These are phyloP conservation scores for Hymenoscyphus infarciens DNA, from an alignment of 2,329 filamentous ascomycete species.

Conservation along the genomic window DNA sequence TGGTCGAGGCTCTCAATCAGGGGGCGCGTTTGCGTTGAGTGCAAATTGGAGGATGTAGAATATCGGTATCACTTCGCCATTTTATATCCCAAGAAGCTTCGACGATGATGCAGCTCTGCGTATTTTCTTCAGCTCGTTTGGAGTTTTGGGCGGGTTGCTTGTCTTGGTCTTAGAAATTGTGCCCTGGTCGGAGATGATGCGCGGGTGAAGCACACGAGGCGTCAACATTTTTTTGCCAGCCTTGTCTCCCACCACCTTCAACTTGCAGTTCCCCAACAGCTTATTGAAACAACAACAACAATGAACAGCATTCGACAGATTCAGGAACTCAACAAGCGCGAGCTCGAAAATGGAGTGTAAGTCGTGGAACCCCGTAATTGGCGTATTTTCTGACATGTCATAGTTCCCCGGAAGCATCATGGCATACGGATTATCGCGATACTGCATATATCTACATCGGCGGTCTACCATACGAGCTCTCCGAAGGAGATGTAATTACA, in stretches of 20 bases:
- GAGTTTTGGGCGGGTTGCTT: neutral
- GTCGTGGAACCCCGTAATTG: conserved; percentile 34
- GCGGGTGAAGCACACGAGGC: conserved; percentile 3
- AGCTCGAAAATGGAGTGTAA: conserved; percentile 83
- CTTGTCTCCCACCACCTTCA: conserved; percentile 2
- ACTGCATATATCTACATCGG: conserved; percentile 97
- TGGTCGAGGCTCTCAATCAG: conserved; percentile 10
- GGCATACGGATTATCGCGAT: conserved; percentile 96
- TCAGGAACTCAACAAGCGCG: conserved; percentile 87
- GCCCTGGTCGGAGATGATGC: conserved; percentile 1
- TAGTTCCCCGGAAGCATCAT: conserved; percentile 81
- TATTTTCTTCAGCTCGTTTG: neutral
- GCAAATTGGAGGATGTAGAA: conserved; percentile 7
- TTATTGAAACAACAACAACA: neutral
- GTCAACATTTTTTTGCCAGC: conserved; percentile 7
- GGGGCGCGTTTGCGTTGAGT: conserved; percentile 15
- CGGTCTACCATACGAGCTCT: conserved; percentile 85
- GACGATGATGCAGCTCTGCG: neutral
- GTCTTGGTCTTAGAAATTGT: neutral
- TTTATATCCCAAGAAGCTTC: neutral
- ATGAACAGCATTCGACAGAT: conserved; percentile 97
- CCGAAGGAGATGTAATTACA: conserved; percentile 91
- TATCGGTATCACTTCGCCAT: neutral
- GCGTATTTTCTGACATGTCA: conserved; percentile 14
- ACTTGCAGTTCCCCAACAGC: neutral